Conservation (phyloP, 129 eudicot species). For the Rutidosis leptorrhynchoides region DNA sequence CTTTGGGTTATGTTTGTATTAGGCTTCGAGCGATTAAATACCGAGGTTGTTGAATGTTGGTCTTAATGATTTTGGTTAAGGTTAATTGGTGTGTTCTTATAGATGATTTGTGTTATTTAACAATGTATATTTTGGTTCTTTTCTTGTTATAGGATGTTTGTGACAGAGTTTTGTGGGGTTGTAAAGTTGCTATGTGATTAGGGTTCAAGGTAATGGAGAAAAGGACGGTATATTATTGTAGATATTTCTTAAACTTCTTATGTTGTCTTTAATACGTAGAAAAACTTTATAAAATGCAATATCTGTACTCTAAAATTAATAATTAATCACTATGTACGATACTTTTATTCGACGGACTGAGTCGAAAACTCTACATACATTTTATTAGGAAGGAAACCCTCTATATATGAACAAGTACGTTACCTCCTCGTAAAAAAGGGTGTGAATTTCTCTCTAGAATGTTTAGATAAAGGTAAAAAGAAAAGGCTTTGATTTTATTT, state of each 20-base stretch:
- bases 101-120: constrained; percentile 18
- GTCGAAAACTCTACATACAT: too few relatives aligned
- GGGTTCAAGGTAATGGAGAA: constrained; percentile 24
- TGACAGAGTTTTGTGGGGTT: constrained; percentile 29
- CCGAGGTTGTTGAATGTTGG: constrained; percentile 3
- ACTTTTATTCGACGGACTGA: too few relatives aligned
- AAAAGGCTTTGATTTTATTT: background rate
- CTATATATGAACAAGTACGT: too few relatives aligned
- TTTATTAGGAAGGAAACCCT: too few relatives aligned
- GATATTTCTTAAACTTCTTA: too few relatives aligned
- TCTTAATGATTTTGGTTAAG: constrained; percentile 20
- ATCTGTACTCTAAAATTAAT: too few relatives aligned
- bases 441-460: constrained; percentile 9
- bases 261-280: too few relatives aligned
- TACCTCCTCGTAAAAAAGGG: too few relatives aligned
- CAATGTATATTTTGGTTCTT: constrained; percentile 22
- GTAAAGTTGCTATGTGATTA: constrained; percentile 24
- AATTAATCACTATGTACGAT: too few relatives aligned
- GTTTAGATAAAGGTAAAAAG: background rate
- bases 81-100: constrained; percentile 18
- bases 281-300: too few relatives aligned
- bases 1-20: background rate
- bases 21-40: background rate
- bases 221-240: constrained; percentile 33
- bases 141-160: constrained; percentile 27